phyloP scores from a whole-genome alignment of 2,329 filamentous ascomycete genomes.

The Apiospora sp. region DNA sequence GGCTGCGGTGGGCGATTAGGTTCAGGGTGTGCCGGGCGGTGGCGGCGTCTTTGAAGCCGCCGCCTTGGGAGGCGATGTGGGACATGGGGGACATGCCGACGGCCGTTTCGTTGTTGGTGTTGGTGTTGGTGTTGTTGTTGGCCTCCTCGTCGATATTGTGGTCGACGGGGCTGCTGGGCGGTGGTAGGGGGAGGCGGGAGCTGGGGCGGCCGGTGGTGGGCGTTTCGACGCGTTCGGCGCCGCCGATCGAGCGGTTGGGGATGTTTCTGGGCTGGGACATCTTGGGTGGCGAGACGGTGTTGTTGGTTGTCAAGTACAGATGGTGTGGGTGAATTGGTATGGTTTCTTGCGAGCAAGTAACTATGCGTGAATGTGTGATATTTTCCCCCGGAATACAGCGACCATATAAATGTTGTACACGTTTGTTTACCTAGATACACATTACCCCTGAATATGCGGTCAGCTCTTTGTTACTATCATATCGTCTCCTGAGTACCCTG shows the following conservation, averaged over 20 bases:
- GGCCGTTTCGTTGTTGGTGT: neutral
- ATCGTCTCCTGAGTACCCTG: neutral
- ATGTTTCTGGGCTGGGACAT: neutral
- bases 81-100: neutral
- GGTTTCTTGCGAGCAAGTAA: neutral
- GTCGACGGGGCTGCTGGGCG: too few relatives aligned
- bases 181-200: neutral
- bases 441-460: neutral
- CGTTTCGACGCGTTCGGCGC: neutral
- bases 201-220: neutral
- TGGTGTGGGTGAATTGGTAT: neutral
- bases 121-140: neutral
- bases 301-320: neutral
- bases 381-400: neutral
- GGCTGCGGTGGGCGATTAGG: slow-evolving; percentile 15
- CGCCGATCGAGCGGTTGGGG: neutral
- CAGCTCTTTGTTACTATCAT: neutral
- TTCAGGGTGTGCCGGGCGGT: slow-evolving; percentile 10
- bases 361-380: neutral
- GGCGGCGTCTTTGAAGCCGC: slow-evolving; percentile 13
- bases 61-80: neutral
- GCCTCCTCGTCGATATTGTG: too few relatives aligned
- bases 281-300: neutral
- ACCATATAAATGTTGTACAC: neutral
- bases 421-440: neutral